A percentile compares a stretch with the other conserved stretches of the same genome.
Conservation (phyloP, 2,329 filamentous ascomycete genomes). For the Colletotrichum tofieldiae region DNA sequence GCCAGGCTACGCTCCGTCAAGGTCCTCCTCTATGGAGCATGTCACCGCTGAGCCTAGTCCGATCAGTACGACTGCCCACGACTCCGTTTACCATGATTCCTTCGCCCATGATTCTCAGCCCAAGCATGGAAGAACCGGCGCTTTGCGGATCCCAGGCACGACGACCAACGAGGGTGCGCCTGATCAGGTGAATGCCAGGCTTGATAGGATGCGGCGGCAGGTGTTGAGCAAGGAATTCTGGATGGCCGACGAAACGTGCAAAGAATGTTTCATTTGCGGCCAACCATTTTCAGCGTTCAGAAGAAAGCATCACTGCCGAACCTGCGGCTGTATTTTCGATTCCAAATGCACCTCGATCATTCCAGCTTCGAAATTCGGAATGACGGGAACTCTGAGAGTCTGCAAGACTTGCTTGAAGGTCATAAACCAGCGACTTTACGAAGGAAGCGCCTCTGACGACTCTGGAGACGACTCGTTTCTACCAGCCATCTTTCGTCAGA, state of each 20-base stretch:
- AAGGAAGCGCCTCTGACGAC: conserved; percentile 89
- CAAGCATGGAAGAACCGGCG: conserved; percentile 62
- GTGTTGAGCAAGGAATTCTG: conserved; percentile 96
- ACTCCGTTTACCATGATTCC: conserved; percentile 71
- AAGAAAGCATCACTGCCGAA: conserved; percentile 95
- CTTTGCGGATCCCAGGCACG: conserved; percentile 70
- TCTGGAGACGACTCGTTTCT: conserved; percentile 84
- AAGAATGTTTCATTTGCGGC: conserved; percentile 95
- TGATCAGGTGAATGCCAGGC: conserved; percentile 72
- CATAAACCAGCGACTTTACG: conserved; percentile 86
- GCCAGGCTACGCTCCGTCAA: conserved; percentile 62
- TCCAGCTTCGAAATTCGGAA: conserved; percentile 88
- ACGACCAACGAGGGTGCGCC: conserved; percentile 70
- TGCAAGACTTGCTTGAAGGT: conserved; percentile 95
- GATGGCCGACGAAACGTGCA: conserved; percentile 99
- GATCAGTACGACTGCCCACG: conserved; percentile 72
- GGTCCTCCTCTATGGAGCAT: conserved; percentile 73
- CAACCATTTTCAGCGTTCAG: conserved; percentile 93
- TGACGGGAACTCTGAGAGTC: conserved; percentile 86
- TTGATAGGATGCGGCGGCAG: conserved; percentile 85
- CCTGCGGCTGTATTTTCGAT: conserved; percentile 98
- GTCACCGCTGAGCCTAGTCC: conserved; percentile 71
- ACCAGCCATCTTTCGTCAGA: conserved; percentile 73
- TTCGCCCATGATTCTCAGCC: conserved; percentile 65
- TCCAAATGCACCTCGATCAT: conserved; percentile 96